A percentile compares a stretch with the other conserved stretches of the same genome.
Evolutionary conservation across 2,329 filamentous ascomycete genomes (phyloP).

Genomic region (Fusarium temperatum): DNA sequence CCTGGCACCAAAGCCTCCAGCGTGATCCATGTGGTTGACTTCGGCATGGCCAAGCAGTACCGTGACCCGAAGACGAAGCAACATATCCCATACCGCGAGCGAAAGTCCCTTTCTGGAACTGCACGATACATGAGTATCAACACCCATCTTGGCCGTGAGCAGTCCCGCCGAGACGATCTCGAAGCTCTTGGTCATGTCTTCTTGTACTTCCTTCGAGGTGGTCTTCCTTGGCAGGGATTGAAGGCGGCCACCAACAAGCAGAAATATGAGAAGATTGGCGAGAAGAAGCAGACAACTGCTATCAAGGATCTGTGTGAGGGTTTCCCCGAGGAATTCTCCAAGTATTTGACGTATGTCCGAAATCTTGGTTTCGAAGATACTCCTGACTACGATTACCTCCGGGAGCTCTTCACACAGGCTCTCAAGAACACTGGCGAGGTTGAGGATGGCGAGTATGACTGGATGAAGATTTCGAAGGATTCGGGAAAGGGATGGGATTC

Average conservation of each 20-base stretch:
- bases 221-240: conserved; percentile 76
- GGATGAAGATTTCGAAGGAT: conserved; percentile 94
- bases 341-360: conserved; percentile 96
- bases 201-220: conserved; percentile 78
- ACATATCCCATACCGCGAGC: conserved; percentile 96
- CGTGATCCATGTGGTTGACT: conserved; percentile 98
- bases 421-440: conserved; percentile 94
- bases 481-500: conserved; percentile 88
- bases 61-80: conserved; percentile 99
- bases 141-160: conserved; percentile 94
- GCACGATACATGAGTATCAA: conserved; percentile 99
- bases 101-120: conserved; percentile 95
- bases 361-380: conserved; percentile 99
- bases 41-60: conserved; percentile 99
- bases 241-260: conserved; percentile 87
- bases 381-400: conserved; percentile 96
- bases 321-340: conserved; percentile 96
- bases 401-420: conserved; percentile 94
- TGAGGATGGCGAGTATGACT: conserved; percentile 98
- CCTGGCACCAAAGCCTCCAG: conserved; percentile 94
- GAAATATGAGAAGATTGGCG: conserved; percentile 99
- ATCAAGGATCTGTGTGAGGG: conserved; percentile 98
- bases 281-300: conserved; percentile 98
- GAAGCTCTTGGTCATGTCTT: conserved; percentile 84
- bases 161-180: conserved; percentile 93